Evolutionary conservation across 805 yeast genomes (phyloP), one percentile per base, ranked within the genome.

Genomic region (Tetrapisispora iriomotensis): DNA sequence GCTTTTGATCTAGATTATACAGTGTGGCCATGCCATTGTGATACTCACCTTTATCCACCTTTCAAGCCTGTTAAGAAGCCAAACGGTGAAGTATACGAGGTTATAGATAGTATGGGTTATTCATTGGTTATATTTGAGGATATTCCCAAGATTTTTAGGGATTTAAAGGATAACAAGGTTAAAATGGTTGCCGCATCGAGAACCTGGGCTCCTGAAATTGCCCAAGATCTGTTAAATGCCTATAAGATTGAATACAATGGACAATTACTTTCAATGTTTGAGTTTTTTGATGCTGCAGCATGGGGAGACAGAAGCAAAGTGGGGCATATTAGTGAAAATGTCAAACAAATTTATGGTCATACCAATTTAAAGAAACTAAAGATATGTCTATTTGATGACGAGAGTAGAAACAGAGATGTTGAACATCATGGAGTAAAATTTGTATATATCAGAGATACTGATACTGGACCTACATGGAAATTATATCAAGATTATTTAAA

Each of bases 161-260:
- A 75, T 40, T 60, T 86, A 40, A 59, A 61, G 23, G 60, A 60
- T 1, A 61, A 74, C 15, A 64, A 56, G 4, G 77, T 79, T 7
- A 60, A 56, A 25, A 68, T 83, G 1, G 70, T 80, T 22, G 77
- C 80, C 3, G 95, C 95, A 0, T 79, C 90, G 20, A 66, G 95
- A 48, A 86, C 96, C 0, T 74, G 75, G 44, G 74, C 85, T 1
- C 94, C 95, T 0, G 66, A 71, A n/a, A 64, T 81, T n/a, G 95
- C 95, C 2, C 67, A 67, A 45, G 73, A 75, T 39, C 58, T 86
- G 52, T 60, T 85, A 38, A 64, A 68, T 8, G 56, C 69, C 41
- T 66, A 82, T 26, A 66, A 70, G 27, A 60, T 85, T 1, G 70
- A 71, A 31, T 48, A 48, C 34, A 71, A 67, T n/a, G 64, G 61